Base-by-base conservation (phyloP, 2,329 filamentous ascomycete species). In the Rutstroemia sp. region DNA sequence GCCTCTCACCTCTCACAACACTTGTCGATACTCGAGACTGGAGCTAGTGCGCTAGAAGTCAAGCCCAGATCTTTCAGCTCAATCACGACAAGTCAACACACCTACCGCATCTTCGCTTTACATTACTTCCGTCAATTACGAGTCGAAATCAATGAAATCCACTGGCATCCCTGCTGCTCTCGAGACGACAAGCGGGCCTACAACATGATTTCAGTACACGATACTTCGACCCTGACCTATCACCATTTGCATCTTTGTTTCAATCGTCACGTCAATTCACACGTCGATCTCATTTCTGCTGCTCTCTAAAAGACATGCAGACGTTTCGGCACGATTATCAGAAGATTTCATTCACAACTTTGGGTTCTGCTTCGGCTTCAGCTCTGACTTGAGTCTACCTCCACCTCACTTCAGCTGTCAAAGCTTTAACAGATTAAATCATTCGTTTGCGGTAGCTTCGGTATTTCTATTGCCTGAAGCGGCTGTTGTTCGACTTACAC, bases 41-140 rank as follows among this genome's bases (percentile, higher is more conserved):
- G 50, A 30, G 42, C 42, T n/a, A 45, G 27, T 38, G 30, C 50
- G 50, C 50, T 34, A 52, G 27, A 52, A 52, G 50, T 46, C 14
- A 52, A 27, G 27, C 41, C 50, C 18, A 46, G 25, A 52, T 52
- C 50, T 46, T 52, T 52, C 4, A 46, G 23, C 5, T 14, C 14
- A 16, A 19, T 18, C 27, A 41, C 39, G 30, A 25, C 19, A 34
- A 37, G 16, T 44, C 42, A 39, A 41, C 10, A 34, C 30, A 37
- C 42, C 1, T 21, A 37, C 42, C 1, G 12, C 25, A 25, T 34
- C 41, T 19, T 25, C 42, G 21, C n/a, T 25, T 46, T 23, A 25
- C n/a, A 42, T 14, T 30, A 44, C 14, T 49, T 49, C 34, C 34
- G 30, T 34, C 30, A 38, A 12, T 42, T 23, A 34, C 52, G 39